Base-by-base conservation (phyloP, 768 basidiomycete species). In the Collybia mongolica region DNA sequence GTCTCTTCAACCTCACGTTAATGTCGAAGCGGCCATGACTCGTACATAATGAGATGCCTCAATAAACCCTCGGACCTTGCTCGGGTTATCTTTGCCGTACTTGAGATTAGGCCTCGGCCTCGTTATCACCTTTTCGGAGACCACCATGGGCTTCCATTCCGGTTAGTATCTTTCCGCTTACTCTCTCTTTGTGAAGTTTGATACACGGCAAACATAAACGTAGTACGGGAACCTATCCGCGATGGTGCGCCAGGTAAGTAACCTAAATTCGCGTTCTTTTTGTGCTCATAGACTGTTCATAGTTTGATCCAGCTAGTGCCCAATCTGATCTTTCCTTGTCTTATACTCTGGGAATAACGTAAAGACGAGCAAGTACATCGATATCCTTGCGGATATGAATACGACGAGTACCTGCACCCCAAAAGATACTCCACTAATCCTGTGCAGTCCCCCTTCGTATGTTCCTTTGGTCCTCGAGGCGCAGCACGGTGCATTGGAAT, bases 11-110 rank as follows among this genome's bases (percentile, higher is more conserved):
- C 11, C 26, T 42, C 17, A 41, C 48, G 45, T 49, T 45, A 20
- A 37, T 7, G 37, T 29, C 48, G 44, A 43, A 39, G 19, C 26
- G 24, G 32, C 37, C 22, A 44, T 40, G n/a, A 32, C 28, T 46
- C 39, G 52, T 44, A 48, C 48, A 50, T 36, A 35, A 44, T 50
- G 46, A 41, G 37, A 14, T 19, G 28, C 28, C 35, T 36, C 36
- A 46, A 46, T 48, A 42, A 48, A 11, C 18, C 53, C 46, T 56
- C 55, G 55, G 55, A 56, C 51, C 44, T 46, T 49, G 39, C 51
- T 49, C 51, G 48, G 47, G 14, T 40, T 41, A 41, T n/a, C 29
- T 11, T 24, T 44, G 35, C 43, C 38, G 47, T 49, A 39, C 32
- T 23, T 48, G 40, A 18, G 26, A 18, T 41, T 49, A 26, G 24